A percentile compares a stretch with the other conserved stretches of the same genome.
Conservation (phyloP, 2,329 filamentous ascomycete genomes). For the Venturia effusa region DNA sequence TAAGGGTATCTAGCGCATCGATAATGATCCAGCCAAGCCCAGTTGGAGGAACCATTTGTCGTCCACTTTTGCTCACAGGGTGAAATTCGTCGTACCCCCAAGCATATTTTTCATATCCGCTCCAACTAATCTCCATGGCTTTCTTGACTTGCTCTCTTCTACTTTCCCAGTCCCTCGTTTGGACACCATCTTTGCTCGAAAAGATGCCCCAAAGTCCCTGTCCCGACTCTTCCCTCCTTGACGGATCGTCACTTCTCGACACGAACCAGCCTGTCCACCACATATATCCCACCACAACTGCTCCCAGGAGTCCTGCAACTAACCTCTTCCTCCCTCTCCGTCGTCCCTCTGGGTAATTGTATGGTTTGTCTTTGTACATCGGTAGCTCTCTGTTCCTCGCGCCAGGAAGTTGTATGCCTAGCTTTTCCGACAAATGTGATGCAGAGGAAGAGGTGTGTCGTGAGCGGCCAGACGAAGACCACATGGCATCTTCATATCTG, state of each 20-base stretch:
- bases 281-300: conserved; percentile 48
- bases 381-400: conserved; percentile 47
- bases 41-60: conserved; percentile 68
- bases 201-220: conserved; percentile 13
- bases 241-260: conserved; percentile 15
- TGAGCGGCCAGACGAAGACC: conserved; percentile 22
- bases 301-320: conserved; percentile 41
- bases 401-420: conserved; percentile 23
- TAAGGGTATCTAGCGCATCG: conserved; percentile 90
- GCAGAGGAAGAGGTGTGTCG: conserved; percentile 20
- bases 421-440: conserved; percentile 24
- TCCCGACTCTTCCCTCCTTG: background rate
- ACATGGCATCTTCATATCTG: conserved; percentile 29
- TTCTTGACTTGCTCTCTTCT: conserved; percentile 75
- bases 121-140: conserved; percentile 85
- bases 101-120: conserved; percentile 81
- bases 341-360: conserved; percentile 49
- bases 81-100: conserved; percentile 91
- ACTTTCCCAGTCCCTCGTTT: conserved; percentile 58
- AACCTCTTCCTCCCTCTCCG: conserved; percentile 54
- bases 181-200: conserved; percentile 28
- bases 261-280: conserved; percentile 61
- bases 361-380: conserved; percentile 99
- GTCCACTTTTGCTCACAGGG: conserved; percentile 66
- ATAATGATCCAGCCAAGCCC: conserved; percentile 98